Base-by-base conservation (phyloP, 1,139 yeast species). In the Sugiyamaella xylanicola region DNA sequence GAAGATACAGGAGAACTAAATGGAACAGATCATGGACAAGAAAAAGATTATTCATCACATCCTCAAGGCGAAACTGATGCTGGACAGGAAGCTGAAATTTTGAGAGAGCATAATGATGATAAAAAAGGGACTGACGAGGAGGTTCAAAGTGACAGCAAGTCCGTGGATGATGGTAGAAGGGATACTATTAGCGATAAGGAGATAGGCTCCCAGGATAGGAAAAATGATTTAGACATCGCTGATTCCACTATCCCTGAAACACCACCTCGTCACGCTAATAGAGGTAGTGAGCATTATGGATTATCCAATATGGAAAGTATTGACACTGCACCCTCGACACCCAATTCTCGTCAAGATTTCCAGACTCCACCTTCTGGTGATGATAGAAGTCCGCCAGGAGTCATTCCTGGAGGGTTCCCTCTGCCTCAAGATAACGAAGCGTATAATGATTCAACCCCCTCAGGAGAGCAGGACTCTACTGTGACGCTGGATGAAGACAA, bases 391-490 rank as follows among this genome's bases (percentile, higher is more conserved):
- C 37, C 37, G 4, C 37, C 13, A n/a, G 37, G 15, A 8, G 15
- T 11, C 37, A 32, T 32, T 4, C 37, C 37, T 8, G 37, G 37
- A 8, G 37, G 37, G 4, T 32, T 32, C 13, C 37, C 37, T 8
- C 4, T 32, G 13, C 37, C 37, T n/a, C 4, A 32, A 32, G 37
- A 32, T 8, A 13, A n/a, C 5, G 15, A 8, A 32, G 13, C 13
- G 4, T 4, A 32, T 15, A 32, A 8, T n/a, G 15, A 8, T 4
- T 4, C 15, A 7, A 32, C 15, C 37, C 37, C 8, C 3, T 16
- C 41, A 46, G 41, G n/a, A 37, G 44, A 48, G 51, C 44, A 37
- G 51, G 44, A 37, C 44, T 37, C 51, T 22, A 4, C 51, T 48
- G 25, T 15, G 35, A 36, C n/a, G 29, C 3, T 29, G 4, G 25